Conservation (phyloP, 1,284 basidiomycete genomes). For the Trametes polyzona region DNA sequence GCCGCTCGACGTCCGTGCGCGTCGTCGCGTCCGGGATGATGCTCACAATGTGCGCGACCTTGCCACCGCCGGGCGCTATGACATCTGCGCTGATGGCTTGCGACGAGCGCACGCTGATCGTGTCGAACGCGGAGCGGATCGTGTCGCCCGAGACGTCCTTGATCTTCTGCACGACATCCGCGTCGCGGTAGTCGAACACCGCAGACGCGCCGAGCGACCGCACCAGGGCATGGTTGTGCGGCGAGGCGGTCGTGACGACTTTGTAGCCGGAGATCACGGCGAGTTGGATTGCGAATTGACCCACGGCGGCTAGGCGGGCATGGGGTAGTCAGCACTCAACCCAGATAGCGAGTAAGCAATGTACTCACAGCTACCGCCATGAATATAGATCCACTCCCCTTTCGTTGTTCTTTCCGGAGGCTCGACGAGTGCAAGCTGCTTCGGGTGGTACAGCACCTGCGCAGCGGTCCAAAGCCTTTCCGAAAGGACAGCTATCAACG, state of each 20-base stretch:
- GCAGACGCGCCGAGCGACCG: slow-evolving; percentile 45
- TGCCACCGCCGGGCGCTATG: slow-evolving; percentile 24
- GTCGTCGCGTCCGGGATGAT: slow-evolving; percentile 2
- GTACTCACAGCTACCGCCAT: slow-evolving; percentile 37
- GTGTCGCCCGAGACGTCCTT: slow-evolving; percentile 27
- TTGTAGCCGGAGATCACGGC: slow-evolving; percentile 45
- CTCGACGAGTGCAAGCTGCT: slow-evolving; percentile 30
- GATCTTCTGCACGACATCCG: neutral
- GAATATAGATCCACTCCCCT: slow-evolving; percentile 35
- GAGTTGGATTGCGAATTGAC: slow-evolving; percentile 48
- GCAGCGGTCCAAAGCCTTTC: slow-evolving; percentile 38
- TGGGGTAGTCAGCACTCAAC: neutral
- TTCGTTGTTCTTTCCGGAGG: slow-evolving; percentile 24
- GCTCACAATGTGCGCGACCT: slow-evolving; percentile 15
- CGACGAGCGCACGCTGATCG: slow-evolving; percentile 22
- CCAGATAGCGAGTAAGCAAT: too few species aligned
- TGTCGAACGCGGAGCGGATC: slow-evolving; percentile 26
- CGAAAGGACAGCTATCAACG: too few species aligned
- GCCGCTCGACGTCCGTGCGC: slow-evolving; percentile 12
- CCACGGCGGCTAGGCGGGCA: slow-evolving; percentile 38
- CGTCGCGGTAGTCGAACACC: slow-evolving; percentile 40
- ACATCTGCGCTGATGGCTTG: slow-evolving; percentile 25
- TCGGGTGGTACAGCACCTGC: slow-evolving; percentile 38
- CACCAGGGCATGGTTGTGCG: slow-evolving; percentile 42
- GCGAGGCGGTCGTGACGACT: slow-evolving; percentile 46